phyloP scores from a whole-genome alignment of 768 basidiomycete genomes.

The Amanita exitialis region DNA sequence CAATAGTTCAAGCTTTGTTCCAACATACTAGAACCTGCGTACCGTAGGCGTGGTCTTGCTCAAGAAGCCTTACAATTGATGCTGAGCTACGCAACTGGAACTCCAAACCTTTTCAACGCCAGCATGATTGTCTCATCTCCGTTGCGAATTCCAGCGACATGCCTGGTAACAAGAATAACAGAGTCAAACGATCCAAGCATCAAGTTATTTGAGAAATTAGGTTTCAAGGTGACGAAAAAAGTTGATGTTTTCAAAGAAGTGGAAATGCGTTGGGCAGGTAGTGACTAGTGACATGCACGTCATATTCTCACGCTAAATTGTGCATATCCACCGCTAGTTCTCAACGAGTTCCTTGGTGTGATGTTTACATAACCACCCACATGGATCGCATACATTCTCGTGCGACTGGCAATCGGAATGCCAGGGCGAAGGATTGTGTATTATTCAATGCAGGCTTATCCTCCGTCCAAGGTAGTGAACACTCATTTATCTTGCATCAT shows the following conservation, averaged over 20 bases:
- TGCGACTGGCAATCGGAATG: background rate
- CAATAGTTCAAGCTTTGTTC: background rate
- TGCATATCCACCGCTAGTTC: no score
- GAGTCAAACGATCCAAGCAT: conserved; percentile 63
- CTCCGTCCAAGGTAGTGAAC: conserved; percentile 15
- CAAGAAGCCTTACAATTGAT: conserved; percentile 52
- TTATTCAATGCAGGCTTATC: conserved; percentile 17
- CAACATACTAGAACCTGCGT: conserved; percentile 40
- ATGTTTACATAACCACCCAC: background rate
- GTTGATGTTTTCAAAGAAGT: conserved; percentile 76
- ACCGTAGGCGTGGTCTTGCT: conserved; percentile 62
- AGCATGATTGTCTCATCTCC: conserved; percentile 20
- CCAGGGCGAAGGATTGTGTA: conserved; percentile 12
- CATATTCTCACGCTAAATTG: background rate
- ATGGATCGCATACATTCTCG: background rate
- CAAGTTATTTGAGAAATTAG: conserved; percentile 63
- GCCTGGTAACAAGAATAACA: conserved; percentile 63
- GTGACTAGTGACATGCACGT: no score
- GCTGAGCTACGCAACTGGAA: conserved; percentile 56
- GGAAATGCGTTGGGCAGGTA: conserved; percentile 59
- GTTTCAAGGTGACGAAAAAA: conserved; percentile 57
- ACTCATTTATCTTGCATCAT: background rate
- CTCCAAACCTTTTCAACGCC: conserved; percentile 16
- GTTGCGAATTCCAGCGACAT: conserved; percentile 30
- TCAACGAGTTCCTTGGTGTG: no score